Evolutionary conservation across 805 yeast species (phyloP), one percentile per base, ranked within the genome.

Genomic region (Danielia oregonensis): DNA sequence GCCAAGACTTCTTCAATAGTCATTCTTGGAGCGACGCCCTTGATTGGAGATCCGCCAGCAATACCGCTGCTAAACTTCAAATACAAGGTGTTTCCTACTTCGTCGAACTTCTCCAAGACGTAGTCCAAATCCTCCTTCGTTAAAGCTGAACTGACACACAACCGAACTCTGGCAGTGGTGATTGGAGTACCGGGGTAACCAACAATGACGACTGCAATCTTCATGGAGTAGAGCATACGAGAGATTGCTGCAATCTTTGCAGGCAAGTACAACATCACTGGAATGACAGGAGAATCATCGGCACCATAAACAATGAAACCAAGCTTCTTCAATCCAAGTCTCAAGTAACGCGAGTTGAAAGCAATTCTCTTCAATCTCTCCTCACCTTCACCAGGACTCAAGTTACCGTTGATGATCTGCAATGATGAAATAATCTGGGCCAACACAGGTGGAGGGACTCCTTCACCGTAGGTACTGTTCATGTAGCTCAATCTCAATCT

Each of bases 181-280:
- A 93, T 72, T 23, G 96, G 96, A 0, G 97, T 91, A 1, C 98
- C 98, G 8, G 99, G 99, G 57, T 93, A 93, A 24, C 97, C 96
- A 28, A 91, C 97, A 44, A 91, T 82, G 23, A 93, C 99, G 31
- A 91, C 89, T 3, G 98, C 98, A 41, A 93, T 81, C 34, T 84
- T 84, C 61, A 78, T 70, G 44, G 75, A 78, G 49, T 83, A 75
- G 72, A 91, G 74, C 74, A 78, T 76, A 57, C 96, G 76, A 29
- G 96, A 82, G 43, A 88, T 77, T 0, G 91, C 88, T 17, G 96
- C 94, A 95, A 93, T 87, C 57, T 89, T 91, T 18, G 94, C 80
- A 16, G 98, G 99, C 34, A 86, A 78, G 55, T 83, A 93, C 43
- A 89, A 63, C 56, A 93, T 67, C 42, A 91, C 60, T 22, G 98